Evolutionary conservation across 768 basidiomycete genomes (phyloP).

Genomic region (Paxillus ammoniavirescens): DNA sequence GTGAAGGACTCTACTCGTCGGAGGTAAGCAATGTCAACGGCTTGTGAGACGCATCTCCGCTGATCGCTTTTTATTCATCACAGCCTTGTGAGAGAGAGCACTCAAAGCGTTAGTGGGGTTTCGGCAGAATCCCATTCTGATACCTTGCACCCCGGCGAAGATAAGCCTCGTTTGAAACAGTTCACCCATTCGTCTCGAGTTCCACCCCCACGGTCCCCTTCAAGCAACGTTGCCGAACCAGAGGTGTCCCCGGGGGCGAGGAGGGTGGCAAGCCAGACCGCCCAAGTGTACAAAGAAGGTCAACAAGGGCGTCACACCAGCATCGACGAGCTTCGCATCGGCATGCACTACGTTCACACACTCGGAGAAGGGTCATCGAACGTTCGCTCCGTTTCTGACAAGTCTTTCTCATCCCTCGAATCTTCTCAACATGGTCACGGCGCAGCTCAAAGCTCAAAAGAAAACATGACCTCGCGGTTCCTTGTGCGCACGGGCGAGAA

Average conservation of each 20-base stretch:
- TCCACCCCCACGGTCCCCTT: conserved; percentile 54
- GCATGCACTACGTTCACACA: conserved; percentile 68
- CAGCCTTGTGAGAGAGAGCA: conserved; percentile 52
- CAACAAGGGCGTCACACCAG: conserved; percentile 37
- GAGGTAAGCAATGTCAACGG: conserved; percentile 15
- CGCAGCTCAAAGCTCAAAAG: conserved; percentile 25
- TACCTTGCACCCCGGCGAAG: conserved; percentile 25
- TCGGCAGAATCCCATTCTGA: conserved; percentile 36
- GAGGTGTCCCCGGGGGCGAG: conserved; percentile 27
- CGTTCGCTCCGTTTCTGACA: conserved; percentile 34
- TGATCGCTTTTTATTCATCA: conserved; percentile 37
- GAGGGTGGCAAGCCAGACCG: conserved; percentile 63
- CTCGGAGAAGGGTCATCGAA: conserved; percentile 52
- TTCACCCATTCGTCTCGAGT: conserved; percentile 69
- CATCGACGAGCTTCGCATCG: conserved; percentile 65
- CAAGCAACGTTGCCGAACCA: conserved; percentile 15
- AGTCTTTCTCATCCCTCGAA: conserved; percentile 62
- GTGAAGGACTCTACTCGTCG: conserved; percentile 22
- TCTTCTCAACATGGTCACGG: conserved; percentile 48
- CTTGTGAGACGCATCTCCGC: not conserved
- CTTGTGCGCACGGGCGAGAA: conserved; percentile 55
- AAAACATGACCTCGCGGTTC: conserved; percentile 33
- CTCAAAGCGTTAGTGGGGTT: conserved; percentile 40
- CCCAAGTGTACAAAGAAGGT: conserved; percentile 50
- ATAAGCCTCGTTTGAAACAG: conserved; percentile 64